These are phyloP conservation scores for Blastobotrys indianensis DNA, from an alignment of 1,139 yeast species.

Conservation along the genomic window DNA sequence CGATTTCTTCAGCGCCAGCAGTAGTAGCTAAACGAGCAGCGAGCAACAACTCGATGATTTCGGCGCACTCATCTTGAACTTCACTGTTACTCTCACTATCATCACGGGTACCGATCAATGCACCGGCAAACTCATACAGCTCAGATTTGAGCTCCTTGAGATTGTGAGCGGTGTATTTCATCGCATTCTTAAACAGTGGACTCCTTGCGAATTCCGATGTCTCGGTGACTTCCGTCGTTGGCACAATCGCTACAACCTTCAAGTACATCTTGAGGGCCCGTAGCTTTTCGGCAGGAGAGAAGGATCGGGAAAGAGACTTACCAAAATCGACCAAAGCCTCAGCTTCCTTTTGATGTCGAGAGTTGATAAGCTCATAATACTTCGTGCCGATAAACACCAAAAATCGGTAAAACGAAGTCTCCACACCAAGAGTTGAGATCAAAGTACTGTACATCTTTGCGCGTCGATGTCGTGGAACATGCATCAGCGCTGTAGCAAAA, in stretches of 20 bases:
- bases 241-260: conserved; percentile 28
- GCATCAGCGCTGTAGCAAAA: conserved; percentile 88
- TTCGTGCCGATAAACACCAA: conserved; percentile 78
- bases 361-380: conserved; percentile 48
- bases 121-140: conserved; percentile 42
- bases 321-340: conserved; percentile 65
- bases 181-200: conserved; percentile 59
- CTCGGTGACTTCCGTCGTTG: conserved; percentile 33
- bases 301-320: conserved; percentile 59
- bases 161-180: conserved; percentile 47
- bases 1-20: conserved; percentile 4
- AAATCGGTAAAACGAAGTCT: conserved; percentile 60
- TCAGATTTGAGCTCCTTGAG: conserved; percentile 46
- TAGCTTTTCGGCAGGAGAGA: conserved; percentile 64
- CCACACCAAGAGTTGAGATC: conserved; percentile 69
- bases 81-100: conserved; percentile 17
- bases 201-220: conserved; percentile 43
- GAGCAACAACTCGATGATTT: conserved; percentile 20
- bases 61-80: conserved; percentile 16
- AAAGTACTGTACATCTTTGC: conserved; percentile 76
- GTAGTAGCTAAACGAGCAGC: conserved; percentile 8
- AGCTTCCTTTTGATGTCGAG: conserved; percentile 60
- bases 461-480: conserved; percentile 94
- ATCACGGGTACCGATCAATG: conserved; percentile 27
- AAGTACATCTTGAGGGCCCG: conserved; percentile 52